Evolutionary conservation across 495 filamentous ascomycete genomes (phyloP).

Genomic region (Xylaria scruposa): DNA sequence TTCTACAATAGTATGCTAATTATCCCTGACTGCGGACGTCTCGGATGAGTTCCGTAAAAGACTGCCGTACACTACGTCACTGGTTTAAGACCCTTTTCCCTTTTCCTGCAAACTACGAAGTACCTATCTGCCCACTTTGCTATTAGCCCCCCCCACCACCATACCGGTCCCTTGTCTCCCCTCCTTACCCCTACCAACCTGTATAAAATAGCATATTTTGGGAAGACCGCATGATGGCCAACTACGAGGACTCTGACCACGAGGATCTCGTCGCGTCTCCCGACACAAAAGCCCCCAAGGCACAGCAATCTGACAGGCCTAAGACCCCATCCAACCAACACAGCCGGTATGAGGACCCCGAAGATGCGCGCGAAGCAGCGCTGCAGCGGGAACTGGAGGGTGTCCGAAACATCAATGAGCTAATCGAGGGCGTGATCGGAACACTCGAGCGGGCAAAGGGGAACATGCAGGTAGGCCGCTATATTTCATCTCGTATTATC

Average conservation of each 20-base stretch:
- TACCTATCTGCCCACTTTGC: background rate
- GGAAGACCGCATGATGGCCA: slow-evolving; percentile 35
- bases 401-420: slow-evolving; percentile 82
- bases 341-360: slow-evolving; percentile 63
- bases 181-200: background rate
- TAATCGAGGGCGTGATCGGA: slow-evolving; percentile 82
- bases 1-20: background rate
- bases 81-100: background rate
- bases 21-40: background rate
- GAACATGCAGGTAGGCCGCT: slow-evolving; percentile 81
- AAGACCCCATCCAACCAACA: slow-evolving; percentile 57
- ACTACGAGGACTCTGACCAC: slow-evolving; percentile 65
- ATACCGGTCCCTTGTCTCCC: background rate
- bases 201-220: background rate
- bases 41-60: background rate
- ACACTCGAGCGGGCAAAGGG: slow-evolving; percentile 80
- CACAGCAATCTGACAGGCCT: slow-evolving; percentile 37
- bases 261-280: slow-evolving; percentile 80
- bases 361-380: slow-evolving; percentile 74
- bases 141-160: background rate
- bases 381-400: slow-evolving; percentile 80
- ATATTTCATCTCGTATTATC: slow-evolving; percentile 11
- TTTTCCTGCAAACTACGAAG: background rate
- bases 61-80: slow-evolving; percentile 2
- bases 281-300: slow-evolving; percentile 34